Base-by-base conservation (phyloP, 2,329 filamentous ascomycete species). In the Tolypocladium ovalisporum region DNA sequence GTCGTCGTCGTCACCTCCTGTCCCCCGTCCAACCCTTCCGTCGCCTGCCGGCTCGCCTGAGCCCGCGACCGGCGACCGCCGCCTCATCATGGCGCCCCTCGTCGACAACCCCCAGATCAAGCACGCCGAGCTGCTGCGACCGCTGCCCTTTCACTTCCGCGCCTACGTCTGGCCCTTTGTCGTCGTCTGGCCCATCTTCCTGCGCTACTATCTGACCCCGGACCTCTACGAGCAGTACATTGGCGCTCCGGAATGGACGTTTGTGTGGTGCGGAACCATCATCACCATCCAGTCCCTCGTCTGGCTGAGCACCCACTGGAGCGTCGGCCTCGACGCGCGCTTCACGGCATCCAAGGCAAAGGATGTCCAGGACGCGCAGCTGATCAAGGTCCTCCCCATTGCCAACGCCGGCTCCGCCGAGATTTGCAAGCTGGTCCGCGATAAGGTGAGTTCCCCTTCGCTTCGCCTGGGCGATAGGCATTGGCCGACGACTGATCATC, bases 241-340 rank as follows among this genome's bases (percentile, higher is more conserved):
- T 62, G 84, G 88, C 66, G 92, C 88, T n/a, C 86, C 88, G 65
- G 94, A 99, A 79, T 99, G 94, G 93, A 97, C 95, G 1, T 96
- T 96, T 70, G 90, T 99, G 61, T 99, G 90, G 86, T 83, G 88
- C 63, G 93, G 89, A 66, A 81, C 85, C 64, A 97, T 99, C 69
- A 80, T 95, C 71, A 96, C 92, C 13, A 68, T 88, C 57, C 95
- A 99, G 77, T 86, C 89, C 62, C 81, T 99, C 62, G 76, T 91
- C 65, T 99, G 94, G 93, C 81, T 99, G 61, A 93, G 89, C 76
- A 99, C 94, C 52, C 90, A 97, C 76, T 99, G 94, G 94, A 97
- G 90, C 69, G 90, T 99, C 70, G 86, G 92, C 69, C 77, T 97
- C 62, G 84, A 86, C 68, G 88, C 87, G 27, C 74, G 86, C 60